phyloP scores from a whole-genome alignment of 1,139 yeast species.

The Candida mesenterica region DNA sequence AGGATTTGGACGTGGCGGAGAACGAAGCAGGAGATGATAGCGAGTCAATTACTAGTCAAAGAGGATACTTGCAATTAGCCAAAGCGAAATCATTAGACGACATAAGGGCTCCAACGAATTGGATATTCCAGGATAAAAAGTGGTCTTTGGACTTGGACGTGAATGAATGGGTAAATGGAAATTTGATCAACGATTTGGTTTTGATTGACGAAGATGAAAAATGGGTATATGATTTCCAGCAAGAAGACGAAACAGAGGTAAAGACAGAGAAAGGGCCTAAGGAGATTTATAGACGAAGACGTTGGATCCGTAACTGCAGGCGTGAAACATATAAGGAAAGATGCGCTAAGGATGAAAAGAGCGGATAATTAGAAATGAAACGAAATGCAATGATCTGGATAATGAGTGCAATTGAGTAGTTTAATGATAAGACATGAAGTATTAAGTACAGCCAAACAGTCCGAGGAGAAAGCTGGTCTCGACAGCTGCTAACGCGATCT shows the following conservation, averaged over 20 bases:
- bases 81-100: constrained; percentile 27
- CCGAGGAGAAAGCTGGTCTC: no score
- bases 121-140: constrained; percentile 45
- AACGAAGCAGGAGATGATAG: constrained; percentile 2
- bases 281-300: constrained; percentile 44
- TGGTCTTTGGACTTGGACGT: constrained; percentile 68
- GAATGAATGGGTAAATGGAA: constrained; percentile 52
- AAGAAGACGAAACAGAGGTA: constrained; percentile 2
- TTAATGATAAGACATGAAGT: no score
- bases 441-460: no score
- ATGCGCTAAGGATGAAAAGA: neutral
- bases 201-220: constrained; percentile 65
- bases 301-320: constrained; percentile 48
- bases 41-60: constrained; percentile 1
- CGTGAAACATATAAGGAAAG: constrained; percentile 13
- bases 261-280: constrained; percentile 5
- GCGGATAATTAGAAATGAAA: neutral
- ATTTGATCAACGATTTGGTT: constrained; percentile 52
- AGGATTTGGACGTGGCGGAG: constrained; percentile 22
- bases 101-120: constrained; percentile 55
- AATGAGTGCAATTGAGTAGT: no score
- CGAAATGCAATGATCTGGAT: no score
- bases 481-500: no score
- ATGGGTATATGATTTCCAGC: constrained; percentile 66
- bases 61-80: constrained; percentile 9